Base-by-base conservation (phyloP, 2,329 filamentous ascomycete genomes). In the Fusarium sulawesiense region DNA sequence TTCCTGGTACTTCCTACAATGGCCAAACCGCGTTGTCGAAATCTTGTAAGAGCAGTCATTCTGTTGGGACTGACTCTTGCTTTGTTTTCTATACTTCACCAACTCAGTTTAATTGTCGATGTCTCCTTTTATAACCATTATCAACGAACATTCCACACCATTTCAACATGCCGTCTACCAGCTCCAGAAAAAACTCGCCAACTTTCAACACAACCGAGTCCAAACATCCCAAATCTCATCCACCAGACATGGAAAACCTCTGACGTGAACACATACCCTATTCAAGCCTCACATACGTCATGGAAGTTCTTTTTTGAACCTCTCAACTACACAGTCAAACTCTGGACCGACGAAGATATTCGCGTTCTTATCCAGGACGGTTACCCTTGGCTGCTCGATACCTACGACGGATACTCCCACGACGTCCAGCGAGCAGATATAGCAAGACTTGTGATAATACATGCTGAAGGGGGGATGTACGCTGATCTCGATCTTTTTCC, bases 241-340 rank as follows among this genome's bases (percentile, higher is more conserved):
- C 56, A 59, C 27, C 56, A 59, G 23, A 59, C 51, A n/a, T 59
- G 56, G 56, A 59, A 59, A 20, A 53, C 56, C 11, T 29, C 27
- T 21, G 56, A 59, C 10, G n/a, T 59, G 30, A n/a, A 10, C 4
- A 30, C 56, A 1, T 59, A 59, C 40, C 41, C 56, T 1, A 51
- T 34, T 16, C n/a, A 45, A 37, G 47, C 56, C 21, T 59, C 56
- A 23, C 47, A 59, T 7, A 14, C 34, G 4, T 29, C 20, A 14
- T 59, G 56, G 56, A 54, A 53, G 56, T 12, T n/a, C 7, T 25
- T 18, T 0, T 11, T 30, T 4, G 56, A 54, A 8, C 48, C 47
- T 6, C 29, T 46, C 6, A 54, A 59, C 2, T 59, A 27, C 30
- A 59, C 56, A 1, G 29, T 59, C 11, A 59, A 59, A 23, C 50